Conservation (phyloP, 2,329 filamentous ascomycete species). For the Colletotrichum musicola region DNA sequence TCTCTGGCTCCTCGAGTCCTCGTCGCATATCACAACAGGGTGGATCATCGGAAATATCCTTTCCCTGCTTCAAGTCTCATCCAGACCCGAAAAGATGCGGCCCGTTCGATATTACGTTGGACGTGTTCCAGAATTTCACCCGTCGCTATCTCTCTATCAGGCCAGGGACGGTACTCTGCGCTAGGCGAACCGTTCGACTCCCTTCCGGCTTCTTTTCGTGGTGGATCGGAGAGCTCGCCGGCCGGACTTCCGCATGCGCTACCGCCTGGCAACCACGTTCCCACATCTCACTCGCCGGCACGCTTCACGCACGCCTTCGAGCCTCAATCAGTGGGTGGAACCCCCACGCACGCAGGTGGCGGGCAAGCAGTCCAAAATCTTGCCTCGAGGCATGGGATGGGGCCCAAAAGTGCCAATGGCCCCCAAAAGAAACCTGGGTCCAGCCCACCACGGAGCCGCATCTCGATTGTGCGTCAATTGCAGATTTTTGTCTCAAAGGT, state of each 20-base stretch:
- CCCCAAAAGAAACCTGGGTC: not conserved
- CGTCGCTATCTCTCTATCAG: constrained; percentile 16
- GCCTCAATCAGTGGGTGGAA: constrained; percentile 14
- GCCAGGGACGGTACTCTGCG: not conserved
- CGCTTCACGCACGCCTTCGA: not conserved
- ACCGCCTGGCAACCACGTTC: constrained; percentile 8
- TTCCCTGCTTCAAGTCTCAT: constrained; percentile 17
- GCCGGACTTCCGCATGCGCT: constrained; percentile 13
- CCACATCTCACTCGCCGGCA: not conserved
- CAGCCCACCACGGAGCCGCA: constrained; percentile 34
- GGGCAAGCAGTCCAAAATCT: not conserved
- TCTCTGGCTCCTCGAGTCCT: constrained; percentile 10
- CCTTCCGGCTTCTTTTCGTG: constrained; percentile 38
- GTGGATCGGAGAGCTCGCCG: constrained; percentile 22
- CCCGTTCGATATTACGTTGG: constrained; percentile 13
- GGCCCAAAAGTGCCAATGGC: not conserved
- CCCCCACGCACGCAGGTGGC: constrained; percentile 32
- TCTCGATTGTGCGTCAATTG: constrained; percentile 7
- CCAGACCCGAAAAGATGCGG: not conserved
- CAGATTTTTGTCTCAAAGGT: constrained; percentile 22
- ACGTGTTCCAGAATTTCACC: constrained; percentile 16
- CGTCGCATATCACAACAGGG: constrained; percentile 13
- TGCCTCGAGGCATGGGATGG: not conserved
- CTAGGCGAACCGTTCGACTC: constrained; percentile 12
- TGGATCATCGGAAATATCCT: constrained; percentile 21